Percentiles rank a stretch among this genome's conserved stretches.
These are phyloP conservation scores for Blepharisma stoltei DNA, from an alignment of 73 alveolate species.

Conservation along the genomic window DNA sequence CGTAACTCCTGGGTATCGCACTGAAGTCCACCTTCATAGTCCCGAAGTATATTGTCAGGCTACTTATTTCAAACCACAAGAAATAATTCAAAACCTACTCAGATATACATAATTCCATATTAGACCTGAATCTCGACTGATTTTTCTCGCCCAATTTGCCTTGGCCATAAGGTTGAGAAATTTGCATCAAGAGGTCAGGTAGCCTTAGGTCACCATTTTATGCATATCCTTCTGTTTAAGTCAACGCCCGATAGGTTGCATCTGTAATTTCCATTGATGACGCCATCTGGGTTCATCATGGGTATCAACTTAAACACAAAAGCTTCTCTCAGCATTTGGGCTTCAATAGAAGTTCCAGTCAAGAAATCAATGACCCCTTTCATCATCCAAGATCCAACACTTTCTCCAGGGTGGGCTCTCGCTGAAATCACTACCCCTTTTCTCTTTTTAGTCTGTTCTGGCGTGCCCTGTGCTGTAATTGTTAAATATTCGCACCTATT, in stretches of 20 bases:
- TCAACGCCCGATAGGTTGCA: slow-evolving; percentile 95
- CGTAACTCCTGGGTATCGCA: no score
- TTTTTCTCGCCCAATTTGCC: no score
- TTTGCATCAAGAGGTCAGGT: no score
- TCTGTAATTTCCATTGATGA: slow-evolving; percentile 96
- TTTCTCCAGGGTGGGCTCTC: slow-evolving; percentile 99
- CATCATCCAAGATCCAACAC: slow-evolving; percentile 75
- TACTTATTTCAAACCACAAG: no score
- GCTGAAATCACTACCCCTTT: slow-evolving; percentile 81
- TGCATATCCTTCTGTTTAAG: slow-evolving; percentile 93
- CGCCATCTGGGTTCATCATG: slow-evolving; percentile 99
- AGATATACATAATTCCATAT: no score
- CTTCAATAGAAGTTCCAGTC: slow-evolving; percentile 80
- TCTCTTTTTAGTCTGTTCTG: slow-evolving; percentile 49
- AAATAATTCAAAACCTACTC: no score
- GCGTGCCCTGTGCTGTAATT: slow-evolving; percentile 48
- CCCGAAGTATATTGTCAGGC: no score
- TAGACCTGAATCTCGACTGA: no score
- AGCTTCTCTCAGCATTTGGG: slow-evolving; percentile 82
- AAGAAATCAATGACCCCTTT: slow-evolving; percentile 85
- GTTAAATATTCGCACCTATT: slow-evolving; percentile 38
- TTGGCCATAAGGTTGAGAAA: no score
- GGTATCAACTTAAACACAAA: slow-evolving; percentile 92
- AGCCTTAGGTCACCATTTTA: no score
- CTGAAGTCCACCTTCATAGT: no score